Evolutionary conservation across 2,329 filamentous ascomycete species (phyloP), one percentile per base, ranked within the genome.

Genomic region (Hirsutella minnesotensis): DNA sequence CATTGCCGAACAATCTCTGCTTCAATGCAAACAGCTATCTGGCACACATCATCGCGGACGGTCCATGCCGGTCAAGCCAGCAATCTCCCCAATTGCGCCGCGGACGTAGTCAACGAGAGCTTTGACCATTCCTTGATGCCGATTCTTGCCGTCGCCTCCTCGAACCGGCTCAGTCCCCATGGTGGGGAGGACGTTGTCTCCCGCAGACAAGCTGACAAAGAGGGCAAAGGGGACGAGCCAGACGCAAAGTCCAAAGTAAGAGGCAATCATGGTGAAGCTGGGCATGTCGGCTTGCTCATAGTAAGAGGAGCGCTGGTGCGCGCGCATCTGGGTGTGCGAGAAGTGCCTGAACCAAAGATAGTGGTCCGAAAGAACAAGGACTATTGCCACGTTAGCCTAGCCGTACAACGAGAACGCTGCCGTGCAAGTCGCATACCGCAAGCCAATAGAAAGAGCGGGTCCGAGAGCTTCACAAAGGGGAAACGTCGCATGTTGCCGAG

Each of bases 271-370:
- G 16, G 86, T 89, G 61, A 98, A 98, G 31, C 77, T 82, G 0
- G 92, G 92, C 37, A 87, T 59, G 41, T 78, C 64, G 43, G 70
- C 66, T 45, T 71, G 68, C 49, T 86, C 77, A 57, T 83, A 81
- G 57, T 76, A 72, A 42, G 77, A 74, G 3, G 72, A 68, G 54
- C 74, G 69, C 44, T 72, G 64, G 62, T 81, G 78, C 3, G 78
- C 68, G 42, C 63, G 64, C 39, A 73, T 62, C 49, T 81, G 74
- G 43, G 73, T 69, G 43, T 71, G 65, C 46, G 84, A 90, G 63
- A 98, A 98, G 65, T 96, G 82, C 44, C 77, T 78, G 71, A 98
- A 96, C 90, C 92, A 98, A 40, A 94, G 70, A 65, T 87, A 95
- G 62, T 98, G 92, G 63, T 98, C 95, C 30, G 83, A 54, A 2